phyloP scores from a whole-genome alignment of 805 yeast species.

The Zygosaccharomyces pseudorouxii region DNA sequence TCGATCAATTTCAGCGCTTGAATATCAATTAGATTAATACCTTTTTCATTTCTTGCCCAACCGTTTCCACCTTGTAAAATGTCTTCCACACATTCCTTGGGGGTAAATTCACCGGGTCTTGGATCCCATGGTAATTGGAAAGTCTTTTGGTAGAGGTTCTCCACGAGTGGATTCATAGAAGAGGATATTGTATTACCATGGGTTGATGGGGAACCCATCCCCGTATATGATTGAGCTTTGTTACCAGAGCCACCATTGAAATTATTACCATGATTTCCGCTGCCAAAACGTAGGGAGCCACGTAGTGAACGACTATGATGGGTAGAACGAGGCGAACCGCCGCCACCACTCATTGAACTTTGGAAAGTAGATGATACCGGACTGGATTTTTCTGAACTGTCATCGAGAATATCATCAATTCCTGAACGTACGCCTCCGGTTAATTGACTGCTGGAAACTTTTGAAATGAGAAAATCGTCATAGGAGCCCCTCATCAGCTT shows the following conservation, averaged over 20 bases:
- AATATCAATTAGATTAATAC: conserved; percentile 32
- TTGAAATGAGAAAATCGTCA: conserved; percentile 27
- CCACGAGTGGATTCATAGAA: conserved; percentile 46
- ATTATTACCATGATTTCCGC: background rate
- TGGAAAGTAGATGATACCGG: conserved; percentile 18
- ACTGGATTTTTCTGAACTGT: conserved; percentile 17
- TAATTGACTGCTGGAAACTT: conserved; percentile 22
- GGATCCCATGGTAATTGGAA: conserved; percentile 60
- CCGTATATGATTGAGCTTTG: conserved; percentile 8
- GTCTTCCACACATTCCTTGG: conserved; percentile 69
- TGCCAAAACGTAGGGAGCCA: conserved; percentile 2
- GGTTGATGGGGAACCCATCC: conserved; percentile 7
- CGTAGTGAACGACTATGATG: background rate
- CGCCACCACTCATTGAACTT: conserved; percentile 5
- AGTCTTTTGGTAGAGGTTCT: conserved; percentile 47
- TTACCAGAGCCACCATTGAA: conserved; percentile 5
- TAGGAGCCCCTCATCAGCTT: conserved; percentile 39
- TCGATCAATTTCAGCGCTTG: conserved; percentile 31
- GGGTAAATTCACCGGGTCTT: conserved; percentile 53
- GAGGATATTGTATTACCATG: conserved; percentile 22
- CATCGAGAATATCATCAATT: conserved; percentile 19
- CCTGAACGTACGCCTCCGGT: conserved; percentile 23
- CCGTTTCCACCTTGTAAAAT: conserved; percentile 70
- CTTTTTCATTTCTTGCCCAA: conserved; percentile 45
- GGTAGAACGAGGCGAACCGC: conserved; percentile 10